Base-by-base conservation (phyloP, 2,329 filamentous ascomycete species). In the Sporothrix mexicana region DNA sequence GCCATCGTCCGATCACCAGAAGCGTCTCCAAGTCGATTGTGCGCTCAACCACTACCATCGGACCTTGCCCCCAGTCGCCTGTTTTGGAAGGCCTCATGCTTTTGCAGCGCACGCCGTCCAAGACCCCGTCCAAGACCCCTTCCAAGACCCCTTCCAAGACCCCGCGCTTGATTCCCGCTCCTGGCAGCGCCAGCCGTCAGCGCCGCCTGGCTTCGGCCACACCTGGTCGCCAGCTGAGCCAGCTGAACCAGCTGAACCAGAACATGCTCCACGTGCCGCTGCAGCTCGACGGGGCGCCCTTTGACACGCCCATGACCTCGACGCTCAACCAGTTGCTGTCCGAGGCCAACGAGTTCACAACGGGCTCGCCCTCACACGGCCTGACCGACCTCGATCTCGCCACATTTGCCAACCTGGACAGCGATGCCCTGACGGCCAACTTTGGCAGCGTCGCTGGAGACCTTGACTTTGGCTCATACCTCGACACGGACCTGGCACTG, bases 271-370 rank as follows among this genome's bases (percentile, higher is more conserved):
- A 83, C 45, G 78, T 79, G 7, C 79, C 80, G 53, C 81, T 85
- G 62, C 76, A 76, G 6, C 57, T 78, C 0, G 78, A 79, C 53
- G 81, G 82, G 66, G 75, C 82, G 36, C 71, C 77, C 2, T 82
- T 84, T 64, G 84, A 85, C 71, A 89, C 89, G 6, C 90, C 90
- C 0, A 87, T 91, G 77, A 89, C 88, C 1, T 85, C 87, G 51
- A 88, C 90, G 25, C 85, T 93, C 49, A 88, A 87, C 75, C 87
- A 91, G 76, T 83, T 93, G 74, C 83, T 93, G 23, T 90, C 87
- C 8, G 88, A 91, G 74, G 83, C 83, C 10, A 83, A 85, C 71
- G 79, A 84, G 59, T 85, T 87, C 76, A 81, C 80, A 10, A 82
- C 77, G 74, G 82, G 78, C 1, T 81, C 80, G 36, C 78, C 80